Evolutionary conservation across 2,329 filamentous ascomycete genomes (phyloP).

Genomic region (Scopulariopsis brevicaulis): DNA sequence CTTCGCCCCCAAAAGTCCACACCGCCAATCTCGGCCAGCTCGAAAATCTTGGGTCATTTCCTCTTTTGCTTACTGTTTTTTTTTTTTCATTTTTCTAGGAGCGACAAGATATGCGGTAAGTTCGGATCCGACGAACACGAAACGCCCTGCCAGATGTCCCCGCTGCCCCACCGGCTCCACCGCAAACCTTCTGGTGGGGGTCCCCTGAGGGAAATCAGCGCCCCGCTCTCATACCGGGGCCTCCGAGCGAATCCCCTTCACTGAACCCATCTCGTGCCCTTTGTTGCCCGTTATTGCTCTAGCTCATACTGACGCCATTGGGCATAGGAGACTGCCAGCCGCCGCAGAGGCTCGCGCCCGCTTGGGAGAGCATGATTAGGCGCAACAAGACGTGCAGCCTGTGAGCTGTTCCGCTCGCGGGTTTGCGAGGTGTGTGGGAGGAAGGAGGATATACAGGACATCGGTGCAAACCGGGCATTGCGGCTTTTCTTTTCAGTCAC

Average conservation of each 20-base stretch:
- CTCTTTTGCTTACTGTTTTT: background rate
- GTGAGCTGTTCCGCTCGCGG: background rate
- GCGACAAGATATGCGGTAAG: conserved; percentile 4
- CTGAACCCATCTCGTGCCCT: too few relatives aligned
- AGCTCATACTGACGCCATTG: background rate
- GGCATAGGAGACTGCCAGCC: conserved; percentile 5
- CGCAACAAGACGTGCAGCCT: conserved; percentile 4
- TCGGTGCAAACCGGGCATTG: too few relatives aligned
- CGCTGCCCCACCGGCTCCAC: conserved; percentile 5
- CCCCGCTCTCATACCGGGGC: background rate
- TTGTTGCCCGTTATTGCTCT: background rate
- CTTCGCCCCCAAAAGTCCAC: background rate
- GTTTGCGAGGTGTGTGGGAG: background rate
- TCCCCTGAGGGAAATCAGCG: too few relatives aligned
- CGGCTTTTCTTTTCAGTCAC: too few relatives aligned
- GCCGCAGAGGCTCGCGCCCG: background rate
- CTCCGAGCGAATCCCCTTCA: background rate
- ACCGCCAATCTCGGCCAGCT: background rate
- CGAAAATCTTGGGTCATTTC: background rate
- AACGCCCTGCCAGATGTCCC: background rate
- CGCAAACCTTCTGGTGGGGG: conserved; percentile 2
- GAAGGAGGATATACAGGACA: background rate
- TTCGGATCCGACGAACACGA: background rate
- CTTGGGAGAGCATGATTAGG: conserved; percentile 6
- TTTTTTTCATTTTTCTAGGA: background rate